Evolutionary conservation across 495 filamentous ascomycete species (phyloP).

Genomic region (Xylaria cubensis): DNA sequence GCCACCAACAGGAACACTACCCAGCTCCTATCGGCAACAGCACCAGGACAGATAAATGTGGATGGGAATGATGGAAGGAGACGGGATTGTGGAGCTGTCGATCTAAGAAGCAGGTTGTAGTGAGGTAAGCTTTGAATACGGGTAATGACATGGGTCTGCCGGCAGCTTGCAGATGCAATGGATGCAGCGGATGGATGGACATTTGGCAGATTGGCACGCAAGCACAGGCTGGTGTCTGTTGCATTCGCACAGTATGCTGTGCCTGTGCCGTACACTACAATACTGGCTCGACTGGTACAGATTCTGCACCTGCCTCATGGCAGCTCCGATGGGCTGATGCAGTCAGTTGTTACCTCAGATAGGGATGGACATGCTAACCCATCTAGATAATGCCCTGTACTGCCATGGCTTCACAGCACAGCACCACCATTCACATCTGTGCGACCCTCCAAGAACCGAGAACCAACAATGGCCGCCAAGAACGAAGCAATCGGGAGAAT

Average conservation of each 20-base stretch:
- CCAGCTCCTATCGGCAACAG: conserved; percentile 12
- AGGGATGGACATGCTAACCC: no score
- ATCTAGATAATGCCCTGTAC: background rate
- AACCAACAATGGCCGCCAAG: conserved; percentile 18
- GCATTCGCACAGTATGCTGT: background rate
- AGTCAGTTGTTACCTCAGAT: no score
- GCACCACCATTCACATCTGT: background rate
- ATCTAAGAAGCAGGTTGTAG: conserved; percentile 23
- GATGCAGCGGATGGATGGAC: background rate
- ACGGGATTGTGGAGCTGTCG: conserved; percentile 27
- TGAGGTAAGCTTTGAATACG: conserved; percentile 26
- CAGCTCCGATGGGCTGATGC: no score
- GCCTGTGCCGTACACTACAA: background rate
- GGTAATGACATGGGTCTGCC: conserved; percentile 26
- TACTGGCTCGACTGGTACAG: background rate
- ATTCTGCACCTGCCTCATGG: conserved; percentile 9
- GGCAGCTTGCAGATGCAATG: conserved; percentile 20
- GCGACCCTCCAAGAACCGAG: conserved; percentile 3
- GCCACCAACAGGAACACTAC: conserved; percentile 13
- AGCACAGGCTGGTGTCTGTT: conserved; percentile 1
- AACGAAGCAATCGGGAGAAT: background rate
- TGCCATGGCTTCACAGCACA: background rate
- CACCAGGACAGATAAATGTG: conserved; percentile 19
- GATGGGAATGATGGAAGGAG: conserved; percentile 19
- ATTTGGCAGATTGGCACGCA: background rate